Evolutionary conservation across 1,284 basidiomycete genomes (phyloP), one percentile per base, ranked within the genome.

Genomic region (Marasmius sp.): DNA sequence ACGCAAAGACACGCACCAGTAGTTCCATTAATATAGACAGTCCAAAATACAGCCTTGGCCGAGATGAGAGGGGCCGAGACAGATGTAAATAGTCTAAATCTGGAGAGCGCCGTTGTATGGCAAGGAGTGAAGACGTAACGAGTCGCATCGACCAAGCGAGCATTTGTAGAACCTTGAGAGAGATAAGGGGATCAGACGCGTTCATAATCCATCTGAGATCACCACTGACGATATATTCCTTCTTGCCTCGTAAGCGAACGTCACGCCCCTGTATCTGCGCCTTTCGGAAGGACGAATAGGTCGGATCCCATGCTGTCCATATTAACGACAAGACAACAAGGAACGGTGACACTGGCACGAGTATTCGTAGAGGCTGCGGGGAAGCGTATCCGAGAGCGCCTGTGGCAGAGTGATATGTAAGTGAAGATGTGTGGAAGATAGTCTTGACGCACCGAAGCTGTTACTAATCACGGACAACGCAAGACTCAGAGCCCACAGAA

Each of bases 261-360:
- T 85, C 81, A 20, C 88, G 84, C 2, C 91, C 90, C 75, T 91
- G 88, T 51, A 83, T 74, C 67, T 82, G 79, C 10, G 87, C 85
- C 65, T 77, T 80, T 64, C 81, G 81, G 57, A 84, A 76, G 2
- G 81, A 78, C 6, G 81, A 76, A 69, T 91, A 92, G 16, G 88
- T 90, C 6, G 90, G 91, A 69, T 93, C 86, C 91, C 91, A 93
- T 2, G 81, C 84, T 0, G 84, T 85, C 85, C 91, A 93, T 11
- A 87, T 67, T 27, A 92, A 68, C 14, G 90, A 91, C 27, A 83
- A 8, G 1, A 87, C 54, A 22, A 75, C 73, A 14, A 89, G 27
- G 10, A 78, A n/a, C 1, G 87, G 86, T 51, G 88, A 72, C 2
- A 70, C 61, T n/a, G 78, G 75, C 62, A 69, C 68, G 18, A 76